Base-by-base conservation (phyloP, 2,329 filamentous ascomycete species). In the Cercospora janseana region DNA sequence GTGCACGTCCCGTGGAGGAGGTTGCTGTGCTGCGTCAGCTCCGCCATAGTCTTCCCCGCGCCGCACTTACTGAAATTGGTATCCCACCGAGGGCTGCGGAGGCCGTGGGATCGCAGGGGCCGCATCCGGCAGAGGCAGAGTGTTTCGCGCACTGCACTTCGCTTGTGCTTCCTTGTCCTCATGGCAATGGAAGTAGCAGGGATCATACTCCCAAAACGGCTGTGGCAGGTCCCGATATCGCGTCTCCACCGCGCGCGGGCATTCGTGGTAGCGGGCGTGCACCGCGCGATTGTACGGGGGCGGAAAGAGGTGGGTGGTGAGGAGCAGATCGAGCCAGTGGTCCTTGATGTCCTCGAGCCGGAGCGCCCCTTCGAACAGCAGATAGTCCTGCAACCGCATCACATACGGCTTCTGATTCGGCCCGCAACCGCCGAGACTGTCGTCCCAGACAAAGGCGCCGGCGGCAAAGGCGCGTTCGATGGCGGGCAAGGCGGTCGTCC, bases 301-400 rank as follows among this genome's bases (percentile, higher is more conserved):
- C 15, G 44, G 44, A 6, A 35, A 46, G 13, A 46, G 44, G 9
- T 46, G 44, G 7, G 31, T 16, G 6, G 44, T 46, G 9, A 46
- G 44, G 20, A 46, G 24, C 20, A 46, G 44, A 35, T 46, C 44
- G 4, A 46, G 44, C 44, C 44, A 46, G n/a, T 31, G 38, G 31
- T 29, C 44, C 13, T 46, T 46, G 23, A 37, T 37, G 23, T 46
- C 44, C 9, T 28, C 23, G 13, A 46, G 31, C 7, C 44, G 44
- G 20, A 26, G 44, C 3, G 44, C 44, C 7, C 31, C 44, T 27
- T 46, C 44, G 23, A 46, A 46, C 15, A 46, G 16, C 3, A 46
- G 23, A 16, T 46, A 46, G 44, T 46, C 31, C 27, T 46, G 44
- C 15, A 46, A 32, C 4, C 44, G 44, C 44, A 46, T 46, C 31